These are phyloP conservation scores for Salicornia ramosissima DNA, from an alignment of 148 eudicot genomes.

Conservation along the genomic window DNA sequence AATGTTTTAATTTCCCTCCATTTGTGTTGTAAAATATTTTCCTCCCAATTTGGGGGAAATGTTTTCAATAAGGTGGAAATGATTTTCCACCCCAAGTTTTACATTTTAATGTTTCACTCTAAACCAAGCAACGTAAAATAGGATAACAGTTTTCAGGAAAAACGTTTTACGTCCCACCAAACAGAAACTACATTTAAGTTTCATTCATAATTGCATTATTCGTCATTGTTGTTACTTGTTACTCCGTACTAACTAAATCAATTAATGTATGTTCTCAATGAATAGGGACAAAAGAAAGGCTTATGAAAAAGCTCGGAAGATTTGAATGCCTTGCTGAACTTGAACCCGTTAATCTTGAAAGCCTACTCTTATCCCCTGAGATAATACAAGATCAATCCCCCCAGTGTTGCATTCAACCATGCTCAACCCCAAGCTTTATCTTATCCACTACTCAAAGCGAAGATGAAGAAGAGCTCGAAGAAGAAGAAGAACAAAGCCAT, in stretches of 20 bases:
- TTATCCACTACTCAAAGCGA: slow-evolving; percentile 27
- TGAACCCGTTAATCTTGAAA: slow-evolving; percentile 52
- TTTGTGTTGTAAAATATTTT: too few relatives aligned
- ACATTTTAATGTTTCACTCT: too few relatives aligned
- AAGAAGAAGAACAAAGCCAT: slow-evolving; percentile 21
- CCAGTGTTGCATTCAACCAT: slow-evolving; percentile 18
- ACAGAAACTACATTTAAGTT: too few relatives aligned
- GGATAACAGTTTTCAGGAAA: too few relatives aligned
- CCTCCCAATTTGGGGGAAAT: too few relatives aligned
- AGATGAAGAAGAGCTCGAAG: slow-evolving; percentile 19
- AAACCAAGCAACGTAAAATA: too few relatives aligned
- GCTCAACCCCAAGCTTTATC: slow-evolving; percentile 28
- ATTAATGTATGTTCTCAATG: neutral
- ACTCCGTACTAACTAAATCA: neutral
- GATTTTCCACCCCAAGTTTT: too few relatives aligned
- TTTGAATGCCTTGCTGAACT: slow-evolving; percentile 45
- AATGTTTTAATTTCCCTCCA: too few relatives aligned
- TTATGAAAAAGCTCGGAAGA: slow-evolving; percentile 43
- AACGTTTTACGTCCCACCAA: too few relatives aligned
- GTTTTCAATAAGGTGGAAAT: too few relatives aligned
- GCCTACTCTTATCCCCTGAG: slow-evolving; percentile 25
- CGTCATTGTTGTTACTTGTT: too few relatives aligned
- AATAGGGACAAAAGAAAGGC: slow-evolving; percentile 49
- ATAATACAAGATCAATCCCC: slow-evolving; percentile 20
- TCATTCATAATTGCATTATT: too few relatives aligned